Evolutionary conservation across 2,329 filamentous ascomycete genomes (phyloP).

Genomic region (Tricladium varicosporioides): DNA sequence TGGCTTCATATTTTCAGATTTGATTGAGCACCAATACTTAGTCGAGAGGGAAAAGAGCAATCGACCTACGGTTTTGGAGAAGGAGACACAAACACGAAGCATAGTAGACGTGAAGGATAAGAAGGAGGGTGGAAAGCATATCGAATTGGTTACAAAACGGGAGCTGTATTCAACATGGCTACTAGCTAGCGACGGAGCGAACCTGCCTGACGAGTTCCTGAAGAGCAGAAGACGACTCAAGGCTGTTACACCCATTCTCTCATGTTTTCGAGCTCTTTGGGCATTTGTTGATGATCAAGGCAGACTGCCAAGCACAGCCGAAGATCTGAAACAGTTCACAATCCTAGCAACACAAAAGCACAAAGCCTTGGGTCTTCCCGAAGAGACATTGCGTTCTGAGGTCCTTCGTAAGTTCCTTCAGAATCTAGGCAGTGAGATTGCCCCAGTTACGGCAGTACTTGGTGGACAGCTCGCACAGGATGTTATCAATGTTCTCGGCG

Average conservation of each 20-base stretch:
- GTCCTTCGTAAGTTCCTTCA: constrained; percentile 83
- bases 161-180: constrained; percentile 87
- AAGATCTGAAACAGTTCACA: constrained; percentile 76
- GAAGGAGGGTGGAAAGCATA: constrained; percentile 65
- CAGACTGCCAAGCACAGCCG: constrained; percentile 51
- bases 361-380: constrained; percentile 67
- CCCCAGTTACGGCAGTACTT: constrained; percentile 83
- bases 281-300: constrained; percentile 67
- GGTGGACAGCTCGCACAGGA: constrained; percentile 92
- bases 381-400: constrained; percentile 64
- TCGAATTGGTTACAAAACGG: constrained; percentile 87
- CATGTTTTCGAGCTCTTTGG: constrained; percentile 87
- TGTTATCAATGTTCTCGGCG: constrained; percentile 91
- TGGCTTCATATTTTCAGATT: constrained; percentile 91
- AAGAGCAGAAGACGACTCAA: constrained; percentile 66
- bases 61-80: constrained; percentile 53
- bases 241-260: constrained; percentile 79
- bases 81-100: constrained; percentile 76
- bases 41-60: constrained; percentile 85
- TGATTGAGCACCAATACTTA: constrained; percentile 86
- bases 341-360: constrained; percentile 75
- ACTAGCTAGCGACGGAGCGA: constrained; percentile 75
- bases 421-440: constrained; percentile 80
- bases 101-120: constrained; percentile 71
- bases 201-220: constrained; percentile 67